Evolutionary conservation across 2,329 filamentous ascomycete genomes (phyloP).

Genomic region (Penicillium sp.): DNA sequence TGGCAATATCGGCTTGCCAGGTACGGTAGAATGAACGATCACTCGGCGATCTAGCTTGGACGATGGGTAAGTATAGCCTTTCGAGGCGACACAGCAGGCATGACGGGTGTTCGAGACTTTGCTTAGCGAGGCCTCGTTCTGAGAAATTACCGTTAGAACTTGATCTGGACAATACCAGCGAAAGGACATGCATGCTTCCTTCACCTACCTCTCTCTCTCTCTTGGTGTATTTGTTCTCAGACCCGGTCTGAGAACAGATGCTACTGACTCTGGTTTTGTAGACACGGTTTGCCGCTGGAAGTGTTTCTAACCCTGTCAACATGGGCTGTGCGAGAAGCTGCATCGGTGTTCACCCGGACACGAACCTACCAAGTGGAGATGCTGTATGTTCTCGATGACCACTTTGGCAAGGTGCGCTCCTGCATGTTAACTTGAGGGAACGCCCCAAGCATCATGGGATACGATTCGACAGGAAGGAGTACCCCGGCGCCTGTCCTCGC

Average conservation of each 20-base stretch:
- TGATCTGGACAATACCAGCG: conserved; percentile 98
- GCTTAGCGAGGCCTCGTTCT: conserved; percentile 31
- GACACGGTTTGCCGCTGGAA: conserved; percentile 14
- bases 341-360: not conserved
- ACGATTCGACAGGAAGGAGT: not conserved
- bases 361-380: not conserved
- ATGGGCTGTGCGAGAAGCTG: not conserved
- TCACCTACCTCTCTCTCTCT: conserved; percentile 6
- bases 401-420: not conserved
- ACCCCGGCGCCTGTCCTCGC: not conserved
- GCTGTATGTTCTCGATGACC: not conserved
- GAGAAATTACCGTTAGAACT: conserved; percentile 89
- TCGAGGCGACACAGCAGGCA: conserved; percentile 13
- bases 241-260: conserved; percentile 5
- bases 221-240: conserved; percentile 10
- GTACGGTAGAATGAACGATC: not conserved
- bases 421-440: not conserved
- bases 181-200: conserved; percentile 64
- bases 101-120: conserved; percentile 27
- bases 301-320: not conserved
- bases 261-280: conserved; percentile 19
- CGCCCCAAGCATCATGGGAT: not conserved
- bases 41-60: not conserved
- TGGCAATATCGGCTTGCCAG: not conserved
- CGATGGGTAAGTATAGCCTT: conserved; percentile 16